These are phyloP conservation scores for Limonomyces culmigenus DNA, from an alignment of 1,284 basidiomycete species.

Conservation along the genomic window DNA sequence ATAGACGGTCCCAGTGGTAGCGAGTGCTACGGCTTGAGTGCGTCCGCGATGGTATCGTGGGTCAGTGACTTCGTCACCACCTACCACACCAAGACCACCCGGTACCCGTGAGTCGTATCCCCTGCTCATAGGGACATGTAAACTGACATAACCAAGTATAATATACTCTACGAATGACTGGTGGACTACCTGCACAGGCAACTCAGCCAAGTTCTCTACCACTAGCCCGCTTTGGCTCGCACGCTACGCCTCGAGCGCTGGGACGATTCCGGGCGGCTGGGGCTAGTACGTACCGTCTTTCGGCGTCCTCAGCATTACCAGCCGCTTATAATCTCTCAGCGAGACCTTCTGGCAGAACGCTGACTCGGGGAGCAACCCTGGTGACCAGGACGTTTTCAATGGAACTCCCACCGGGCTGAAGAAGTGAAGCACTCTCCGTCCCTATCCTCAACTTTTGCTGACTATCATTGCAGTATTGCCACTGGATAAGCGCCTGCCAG, in stretches of 20 bases:
- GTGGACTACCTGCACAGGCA: conserved; percentile 53
- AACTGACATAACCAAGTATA: conserved; percentile 8
- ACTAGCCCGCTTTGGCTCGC: conserved; percentile 47
- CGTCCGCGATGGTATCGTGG: conserved; percentile 42
- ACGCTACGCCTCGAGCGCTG: conserved; percentile 27
- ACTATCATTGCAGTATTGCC: too few relatives aligned
- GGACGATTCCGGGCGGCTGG: conserved; percentile 41
- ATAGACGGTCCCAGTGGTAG: conserved; percentile 30
- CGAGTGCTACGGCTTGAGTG: conserved; percentile 40
- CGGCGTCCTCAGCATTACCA: not conserved
- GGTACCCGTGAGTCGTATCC: too few relatives aligned
- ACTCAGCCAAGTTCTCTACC: conserved; percentile 28
- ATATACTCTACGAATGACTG: conserved; percentile 51
- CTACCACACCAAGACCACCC: conserved; percentile 31
- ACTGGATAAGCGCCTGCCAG: too few relatives aligned
- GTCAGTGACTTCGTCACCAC: conserved; percentile 43
- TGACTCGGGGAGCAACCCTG: conserved; percentile 31
- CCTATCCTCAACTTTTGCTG: too few relatives aligned
- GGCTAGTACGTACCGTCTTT: conserved; percentile 10
- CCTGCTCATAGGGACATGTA: too few relatives aligned
- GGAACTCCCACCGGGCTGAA: conserved; percentile 4
- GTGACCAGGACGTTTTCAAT: conserved; percentile 22
- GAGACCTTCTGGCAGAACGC: conserved; percentile 51
- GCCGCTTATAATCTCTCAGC: not conserved
- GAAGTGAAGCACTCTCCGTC: too few relatives aligned